phyloP scores from a whole-genome alignment of 257 asterid species.

The Primulina huaijiensis region DNA sequence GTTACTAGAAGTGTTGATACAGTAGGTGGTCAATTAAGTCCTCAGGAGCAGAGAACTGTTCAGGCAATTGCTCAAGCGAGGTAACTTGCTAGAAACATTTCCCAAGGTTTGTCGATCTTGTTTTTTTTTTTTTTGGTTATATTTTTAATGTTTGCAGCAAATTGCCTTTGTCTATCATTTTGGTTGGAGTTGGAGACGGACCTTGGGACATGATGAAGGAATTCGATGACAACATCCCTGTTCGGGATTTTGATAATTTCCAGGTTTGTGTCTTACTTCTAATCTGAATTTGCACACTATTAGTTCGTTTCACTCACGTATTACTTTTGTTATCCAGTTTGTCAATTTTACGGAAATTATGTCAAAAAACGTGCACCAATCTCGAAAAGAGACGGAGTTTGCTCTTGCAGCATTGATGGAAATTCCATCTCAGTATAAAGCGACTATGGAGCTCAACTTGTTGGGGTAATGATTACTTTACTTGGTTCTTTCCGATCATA shows the following conservation, averaged over 20 bases:
- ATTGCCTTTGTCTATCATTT: constrained; percentile 79
- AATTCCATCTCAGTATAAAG: constrained; percentile 89
- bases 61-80: constrained; percentile 92
- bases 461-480: constrained; percentile 57
- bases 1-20: constrained; percentile 97
- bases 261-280: constrained; percentile 53
- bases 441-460: constrained; percentile 82
- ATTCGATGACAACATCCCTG: constrained; percentile 93
- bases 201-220: constrained; percentile 99
- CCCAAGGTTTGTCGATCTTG: neutral
- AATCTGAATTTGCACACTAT: neutral
- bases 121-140: constrained; percentile 5
- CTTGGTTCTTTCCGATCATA: neutral
- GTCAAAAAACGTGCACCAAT: constrained; percentile 62
- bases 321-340: constrained; percentile 48
- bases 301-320: constrained; percentile 11
- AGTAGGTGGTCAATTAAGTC: constrained; percentile 68
- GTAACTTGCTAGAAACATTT: constrained; percentile 31
- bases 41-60: constrained; percentile 92
- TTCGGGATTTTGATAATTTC: constrained; percentile 89
- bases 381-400: constrained; percentile 89
- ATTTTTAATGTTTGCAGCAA: constrained; percentile 54
- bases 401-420: constrained; percentile 97
- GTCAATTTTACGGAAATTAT: constrained; percentile 93
- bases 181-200: constrained; percentile 99